Percentiles rank a stretch among this genome's conserved stretches.
phyloP scores from a whole-genome alignment of 768 basidiomycete genomes.

The Hericium coralloides region DNA sequence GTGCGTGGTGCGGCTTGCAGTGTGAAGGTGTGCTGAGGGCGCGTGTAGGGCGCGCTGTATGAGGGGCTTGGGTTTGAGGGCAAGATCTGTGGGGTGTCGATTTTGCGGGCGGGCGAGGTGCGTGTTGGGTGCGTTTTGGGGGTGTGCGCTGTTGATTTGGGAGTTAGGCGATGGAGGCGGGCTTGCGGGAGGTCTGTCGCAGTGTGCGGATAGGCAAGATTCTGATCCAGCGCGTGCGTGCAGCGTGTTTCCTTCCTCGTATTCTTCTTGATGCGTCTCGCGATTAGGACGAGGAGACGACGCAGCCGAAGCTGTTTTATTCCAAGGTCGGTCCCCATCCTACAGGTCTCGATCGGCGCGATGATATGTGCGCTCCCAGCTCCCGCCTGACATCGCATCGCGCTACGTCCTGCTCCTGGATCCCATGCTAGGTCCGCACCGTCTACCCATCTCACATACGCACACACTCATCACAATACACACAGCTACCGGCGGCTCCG shows the following conservation, averaged over 20 bases:
- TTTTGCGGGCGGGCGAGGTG: constrained; percentile 89
- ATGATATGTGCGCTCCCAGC: constrained; percentile 32
- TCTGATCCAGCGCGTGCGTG: constrained; percentile 81
- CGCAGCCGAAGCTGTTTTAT: constrained; percentile 88
- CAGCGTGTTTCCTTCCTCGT: neutral
- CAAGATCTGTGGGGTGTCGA: constrained; percentile 93
- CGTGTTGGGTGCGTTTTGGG: constrained; percentile 6
- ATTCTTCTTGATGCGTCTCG: neutral
- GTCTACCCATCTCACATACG: neutral
- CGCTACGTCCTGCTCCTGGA: constrained; percentile 93
- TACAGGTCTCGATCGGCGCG: neutral
- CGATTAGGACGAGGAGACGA: constrained; percentile 85
- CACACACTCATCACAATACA: constrained; percentile 13
- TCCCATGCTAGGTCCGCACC: constrained; percentile 83
- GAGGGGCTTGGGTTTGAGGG: constrained; percentile 94
- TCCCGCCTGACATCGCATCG: constrained; percentile 85
- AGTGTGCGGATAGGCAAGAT: constrained; percentile 96
- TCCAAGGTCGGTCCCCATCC: constrained; percentile 45
- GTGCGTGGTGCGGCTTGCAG: constrained; percentile 25
- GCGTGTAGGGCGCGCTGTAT: constrained; percentile 60
- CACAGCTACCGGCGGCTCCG: constrained; percentile 90
- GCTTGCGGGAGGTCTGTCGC: constrained; percentile 90
- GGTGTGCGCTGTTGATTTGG: neutral
- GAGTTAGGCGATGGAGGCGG: constrained; percentile 90
- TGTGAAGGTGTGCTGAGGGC: neutral